phyloP scores from a whole-genome alignment of 768 basidiomycete genomes.

The Leccinum broughii region DNA sequence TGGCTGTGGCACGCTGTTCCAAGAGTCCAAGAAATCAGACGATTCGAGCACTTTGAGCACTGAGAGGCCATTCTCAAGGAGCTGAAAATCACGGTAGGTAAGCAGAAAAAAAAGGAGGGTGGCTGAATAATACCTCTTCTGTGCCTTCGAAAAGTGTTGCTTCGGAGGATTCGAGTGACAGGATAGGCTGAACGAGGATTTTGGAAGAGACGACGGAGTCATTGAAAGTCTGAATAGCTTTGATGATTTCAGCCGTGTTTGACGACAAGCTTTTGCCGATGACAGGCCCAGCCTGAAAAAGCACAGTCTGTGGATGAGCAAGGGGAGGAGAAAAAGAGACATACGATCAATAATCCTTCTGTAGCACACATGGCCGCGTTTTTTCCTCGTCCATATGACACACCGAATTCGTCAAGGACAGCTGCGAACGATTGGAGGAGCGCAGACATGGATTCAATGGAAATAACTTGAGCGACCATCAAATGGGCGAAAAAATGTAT shows the following conservation, averaged over 20 bases:
- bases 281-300: slow-evolving; percentile 60
- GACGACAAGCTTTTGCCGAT: slow-evolving; percentile 61
- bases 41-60: slow-evolving; percentile 63
- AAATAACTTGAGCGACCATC: slow-evolving; percentile 72
- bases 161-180: slow-evolving; percentile 48
- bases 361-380: slow-evolving; percentile 78
- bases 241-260: slow-evolving; percentile 68
- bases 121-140: slow-evolving; percentile 53
- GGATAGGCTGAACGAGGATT: slow-evolving; percentile 64
- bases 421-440: slow-evolving; percentile 82
- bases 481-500: slow-evolving; percentile 93
- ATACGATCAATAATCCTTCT: slow-evolving; percentile 75
- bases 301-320: not conserved
- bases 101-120: not conserved
- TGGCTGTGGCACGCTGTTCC: slow-evolving; percentile 62
- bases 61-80: slow-evolving; percentile 70
- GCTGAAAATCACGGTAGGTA: slow-evolving; percentile 40
- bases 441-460: slow-evolving; percentile 73
- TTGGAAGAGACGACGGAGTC: slow-evolving; percentile 59
- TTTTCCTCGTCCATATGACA: slow-evolving; percentile 82
- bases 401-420: slow-evolving; percentile 88
- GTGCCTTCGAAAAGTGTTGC: slow-evolving; percentile 46
- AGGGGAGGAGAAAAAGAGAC: slow-evolving; percentile 15
- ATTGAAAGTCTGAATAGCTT: slow-evolving; percentile 67
- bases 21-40: slow-evolving; percentile 57